Base-by-base conservation (phyloP, 2,329 filamentous ascomycete genomes). In the Penicillium frequentans region DNA sequence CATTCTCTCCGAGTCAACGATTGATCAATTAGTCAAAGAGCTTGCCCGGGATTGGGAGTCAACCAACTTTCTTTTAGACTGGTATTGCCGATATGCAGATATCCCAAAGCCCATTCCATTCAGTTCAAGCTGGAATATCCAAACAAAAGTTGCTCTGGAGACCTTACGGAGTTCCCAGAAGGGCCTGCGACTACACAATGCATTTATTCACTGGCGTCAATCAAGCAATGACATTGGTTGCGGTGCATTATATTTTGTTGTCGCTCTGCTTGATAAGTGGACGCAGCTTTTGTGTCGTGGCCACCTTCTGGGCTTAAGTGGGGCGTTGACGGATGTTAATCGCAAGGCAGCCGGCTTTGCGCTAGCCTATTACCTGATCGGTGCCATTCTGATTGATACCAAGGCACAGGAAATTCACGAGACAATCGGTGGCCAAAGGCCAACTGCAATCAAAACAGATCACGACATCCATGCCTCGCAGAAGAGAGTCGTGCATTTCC, bases 161-260 rank as follows among this genome's bases (percentile, higher is more conserved):
- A 81, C 77, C 26, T 75, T 84, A 61, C 77, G 77, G 39, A 80
- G 80, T 56, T 77, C 80, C 3, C 81, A 84, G 57, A 82, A 83
- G 61, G 82, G 82, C 2, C 79, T 84, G 16, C 75, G 79, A 26
- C 73, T 84, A 16, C 82, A 85, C 67, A 84, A 82, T 61, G 79
- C 81, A 2, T 84, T 84, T 63, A 79, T 84, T 26, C 82, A 84
- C 58, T 84, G 82, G 81, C 79, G 82, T n/a, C 82, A 82, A 57
- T 81, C 81, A 6, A 81, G 80, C 37, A 76, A 81, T 55, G 82
- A 84, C 56, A 76, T 84, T 27, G 81, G 80, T 29, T 83, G 80
- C 57, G 81, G 81, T 27, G 72, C 84, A 21, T 68, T 84, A 2
- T 83, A 83, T 68, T 84, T 84, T 57, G 63, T 84, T 10, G 73